Conservation (phyloP, 805 yeast genomes). For the Candida gorgasii region DNA sequence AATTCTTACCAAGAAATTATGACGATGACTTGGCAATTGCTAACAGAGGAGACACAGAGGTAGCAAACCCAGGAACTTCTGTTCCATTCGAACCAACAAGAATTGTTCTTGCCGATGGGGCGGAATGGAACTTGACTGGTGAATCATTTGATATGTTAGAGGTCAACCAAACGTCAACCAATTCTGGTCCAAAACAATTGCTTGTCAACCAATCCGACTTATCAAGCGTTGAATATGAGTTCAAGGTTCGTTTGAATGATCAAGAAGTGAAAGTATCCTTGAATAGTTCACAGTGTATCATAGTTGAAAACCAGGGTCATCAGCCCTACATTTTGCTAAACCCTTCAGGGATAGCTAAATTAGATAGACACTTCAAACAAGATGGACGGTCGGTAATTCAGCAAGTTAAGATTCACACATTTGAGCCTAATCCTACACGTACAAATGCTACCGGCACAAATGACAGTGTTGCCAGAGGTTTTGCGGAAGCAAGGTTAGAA, state of each 20-base stretch:
- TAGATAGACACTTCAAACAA: conserved; percentile 17
- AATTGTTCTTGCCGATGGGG: conserved; percentile 21
- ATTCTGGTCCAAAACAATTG: conserved; percentile 14
- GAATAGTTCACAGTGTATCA: conserved; percentile 43
- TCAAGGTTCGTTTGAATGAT: conserved; percentile 16
- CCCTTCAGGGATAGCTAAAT: conserved; percentile 33
- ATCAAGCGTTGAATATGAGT: conserved; percentile 25
- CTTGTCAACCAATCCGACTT: conserved; percentile 30
- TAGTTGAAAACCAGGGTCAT: conserved; percentile 29
- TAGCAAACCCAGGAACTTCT: neutral
- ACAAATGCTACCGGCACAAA: neutral
- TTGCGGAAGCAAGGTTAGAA: too few relatives aligned
- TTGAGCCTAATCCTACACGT: conserved; percentile 3
- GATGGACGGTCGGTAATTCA: conserved; percentile 22
- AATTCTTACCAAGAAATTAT: conserved; percentile 20
- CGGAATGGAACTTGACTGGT: conserved; percentile 27
- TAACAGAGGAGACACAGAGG: neutral
- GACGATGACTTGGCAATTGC: conserved; percentile 7
- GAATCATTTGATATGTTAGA: conserved; percentile 25
- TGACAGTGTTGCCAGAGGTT: too few relatives aligned
- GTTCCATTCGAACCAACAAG: conserved; percentile 21
- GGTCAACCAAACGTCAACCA: conserved; percentile 7
- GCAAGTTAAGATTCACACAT: conserved; percentile 24
- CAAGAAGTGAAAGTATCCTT: conserved; percentile 19
- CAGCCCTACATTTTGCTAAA: conserved; percentile 42